Percentiles rank a stretch among this genome's conserved stretches.
Evolutionary conservation across 2,329 filamentous ascomycete species (phyloP).

Genomic region (Cytospora piceicola): DNA sequence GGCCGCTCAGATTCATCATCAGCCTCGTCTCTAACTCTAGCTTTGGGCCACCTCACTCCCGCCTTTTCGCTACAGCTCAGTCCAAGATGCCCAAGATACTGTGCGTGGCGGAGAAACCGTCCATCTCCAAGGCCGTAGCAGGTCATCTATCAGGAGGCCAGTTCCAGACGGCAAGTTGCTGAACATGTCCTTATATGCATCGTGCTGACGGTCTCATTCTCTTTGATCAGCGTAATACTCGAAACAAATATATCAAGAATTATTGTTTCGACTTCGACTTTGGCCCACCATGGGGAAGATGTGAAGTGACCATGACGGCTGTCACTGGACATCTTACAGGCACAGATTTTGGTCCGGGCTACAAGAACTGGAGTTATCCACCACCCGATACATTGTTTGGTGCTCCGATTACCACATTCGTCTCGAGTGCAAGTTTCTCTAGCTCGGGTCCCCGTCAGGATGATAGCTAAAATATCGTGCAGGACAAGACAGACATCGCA

Average conservation of each 20-base stretch:
- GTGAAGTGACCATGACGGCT: conserved; percentile 89
- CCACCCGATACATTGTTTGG: conserved; percentile 80
- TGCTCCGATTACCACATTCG: conserved; percentile 70
- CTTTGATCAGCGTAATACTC: conserved; percentile 64
- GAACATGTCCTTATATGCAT: background rate
- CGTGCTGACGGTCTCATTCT: conserved; percentile 1
- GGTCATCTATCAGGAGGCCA: conserved; percentile 82
- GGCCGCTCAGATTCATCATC: background rate
- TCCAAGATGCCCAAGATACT: conserved; percentile 56
- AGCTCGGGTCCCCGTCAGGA: background rate
- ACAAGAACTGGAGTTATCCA: conserved; percentile 80
- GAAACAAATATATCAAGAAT: conserved; percentile 85
- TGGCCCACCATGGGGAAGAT: conserved; percentile 75
- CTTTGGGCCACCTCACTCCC: background rate
- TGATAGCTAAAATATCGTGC: conserved; percentile 29
- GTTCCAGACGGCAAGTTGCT: conserved; percentile 66
- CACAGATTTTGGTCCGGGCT: conserved; percentile 75
- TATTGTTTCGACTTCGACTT: conserved; percentile 93
- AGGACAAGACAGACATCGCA: conserved; percentile 81
- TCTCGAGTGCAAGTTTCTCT: conserved; percentile 62
- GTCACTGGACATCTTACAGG: conserved; percentile 85
- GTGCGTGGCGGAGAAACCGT: conserved; percentile 72
- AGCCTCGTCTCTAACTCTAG: background rate
- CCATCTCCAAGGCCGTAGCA: conserved; percentile 93
- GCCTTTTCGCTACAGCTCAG: conserved; percentile 20